These are phyloP conservation scores for Cryptococcus amylolentus DNA, from an alignment of 1,284 basidiomycete genomes.

Conservation along the genomic window DNA sequence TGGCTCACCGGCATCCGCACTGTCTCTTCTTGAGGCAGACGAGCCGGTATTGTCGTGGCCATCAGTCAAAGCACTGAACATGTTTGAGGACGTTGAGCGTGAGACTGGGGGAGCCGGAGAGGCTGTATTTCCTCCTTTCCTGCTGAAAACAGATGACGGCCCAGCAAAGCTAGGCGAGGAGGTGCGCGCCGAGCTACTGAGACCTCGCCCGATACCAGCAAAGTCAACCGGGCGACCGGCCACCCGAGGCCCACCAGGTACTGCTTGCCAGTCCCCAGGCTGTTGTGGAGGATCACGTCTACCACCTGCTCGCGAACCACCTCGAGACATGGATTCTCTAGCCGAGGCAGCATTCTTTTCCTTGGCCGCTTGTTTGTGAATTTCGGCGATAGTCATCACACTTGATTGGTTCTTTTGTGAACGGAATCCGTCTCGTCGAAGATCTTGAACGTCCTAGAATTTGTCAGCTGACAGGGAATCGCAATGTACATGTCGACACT, in stretches of 20 bases:
- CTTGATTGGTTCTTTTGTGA: constrained; percentile 68
- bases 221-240: constrained; percentile 59
- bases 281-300: constrained; percentile 58
- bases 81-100: constrained; percentile 76
- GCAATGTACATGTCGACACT: constrained; percentile 21
- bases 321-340: constrained; percentile 61
- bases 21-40: constrained; percentile 33
- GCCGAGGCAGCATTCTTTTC: constrained; percentile 64
- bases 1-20: constrained; percentile 47
- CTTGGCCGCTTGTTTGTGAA: constrained; percentile 74
- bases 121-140: constrained; percentile 51
- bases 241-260: constrained; percentile 58
- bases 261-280: constrained; percentile 79
- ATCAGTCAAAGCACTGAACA: constrained; percentile 75
- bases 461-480: constrained; percentile 15
- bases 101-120: constrained; percentile 64
- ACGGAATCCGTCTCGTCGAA: constrained; percentile 78
- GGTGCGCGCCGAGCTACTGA: constrained; percentile 71
- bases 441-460: constrained; percentile 76
- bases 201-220: constrained; percentile 66
- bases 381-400: constrained; percentile 83
- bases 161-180: constrained; percentile 64
- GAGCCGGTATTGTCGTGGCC: constrained; percentile 52
- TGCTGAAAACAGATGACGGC: constrained; percentile 71
- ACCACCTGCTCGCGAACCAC: constrained; percentile 81